phyloP scores from a whole-genome alignment of 306 rosid species.

The Arachis stenosperma region DNA sequence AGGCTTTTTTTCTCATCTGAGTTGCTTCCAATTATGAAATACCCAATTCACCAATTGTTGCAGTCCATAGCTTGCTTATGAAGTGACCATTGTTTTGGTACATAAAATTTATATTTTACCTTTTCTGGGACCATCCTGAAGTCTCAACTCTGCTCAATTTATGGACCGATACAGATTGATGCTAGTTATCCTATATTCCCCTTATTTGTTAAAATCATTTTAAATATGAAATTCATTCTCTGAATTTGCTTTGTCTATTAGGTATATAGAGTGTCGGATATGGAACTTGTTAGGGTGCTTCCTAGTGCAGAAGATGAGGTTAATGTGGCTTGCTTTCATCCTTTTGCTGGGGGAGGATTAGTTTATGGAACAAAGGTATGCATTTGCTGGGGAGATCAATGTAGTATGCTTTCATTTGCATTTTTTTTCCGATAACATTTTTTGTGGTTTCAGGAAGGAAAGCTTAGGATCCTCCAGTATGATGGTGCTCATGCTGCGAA shows the following conservation, averaged over 20 bases:
- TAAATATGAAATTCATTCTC: slow-evolving; percentile 29
- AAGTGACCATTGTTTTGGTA: slow-evolving; percentile 6
- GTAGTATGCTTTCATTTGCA: slow-evolving; percentile 43
- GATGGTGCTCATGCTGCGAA: slow-evolving; percentile 45
- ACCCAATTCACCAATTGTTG: not conserved
- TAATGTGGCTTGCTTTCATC: slow-evolving; percentile 98
- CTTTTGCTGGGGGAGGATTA: slow-evolving; percentile 96
- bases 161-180: slow-evolving; percentile 16
- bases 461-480: slow-evolving; percentile 67
- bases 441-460: slow-evolving; percentile 82
- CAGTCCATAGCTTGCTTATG: slow-evolving; percentile 7
- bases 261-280: slow-evolving; percentile 95
- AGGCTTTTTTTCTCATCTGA: slow-evolving; percentile 30
- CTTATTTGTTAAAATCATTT: slow-evolving; percentile 28
- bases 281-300: slow-evolving; percentile 98
- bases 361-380: slow-evolving; percentile 97
- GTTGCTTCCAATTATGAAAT: slow-evolving; percentile 29
- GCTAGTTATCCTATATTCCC: slow-evolving; percentile 9
- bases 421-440: slow-evolving; percentile 24
- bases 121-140: not conserved
- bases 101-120: slow-evolving; percentile 12
- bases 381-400: slow-evolving; percentile 56
- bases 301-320: slow-evolving; percentile 99
- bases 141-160: slow-evolving; percentile 16
- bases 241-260: slow-evolving; percentile 46